Evolutionary conservation across 306 rosid genomes (phyloP).

Genomic region (Dryas alaskensis): DNA sequence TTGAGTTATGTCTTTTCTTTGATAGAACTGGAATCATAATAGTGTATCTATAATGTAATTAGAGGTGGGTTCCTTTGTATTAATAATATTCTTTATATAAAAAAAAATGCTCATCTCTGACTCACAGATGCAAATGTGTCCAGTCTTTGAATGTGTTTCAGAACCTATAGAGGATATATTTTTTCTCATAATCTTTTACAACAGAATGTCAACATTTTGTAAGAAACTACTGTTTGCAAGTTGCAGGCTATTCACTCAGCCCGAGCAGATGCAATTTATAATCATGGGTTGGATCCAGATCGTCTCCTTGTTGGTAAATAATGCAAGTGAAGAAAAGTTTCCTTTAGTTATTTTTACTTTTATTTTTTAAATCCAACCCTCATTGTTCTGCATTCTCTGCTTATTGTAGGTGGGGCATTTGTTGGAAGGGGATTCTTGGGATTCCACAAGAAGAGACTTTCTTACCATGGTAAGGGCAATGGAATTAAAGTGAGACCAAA

Average conservation of each 20-base stretch:
- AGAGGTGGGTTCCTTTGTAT: no score
- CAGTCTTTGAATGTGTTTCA: neutral
- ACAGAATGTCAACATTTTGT: neutral
- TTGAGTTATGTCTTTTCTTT: no score
- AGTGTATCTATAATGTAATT: no score
- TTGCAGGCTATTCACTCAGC: constrained; percentile 87
- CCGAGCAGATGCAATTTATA: constrained; percentile 81
- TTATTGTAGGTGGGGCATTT: constrained; percentile 68
- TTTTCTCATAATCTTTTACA: neutral
- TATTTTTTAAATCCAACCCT: constrained; percentile 4
- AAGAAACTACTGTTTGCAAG: constrained; percentile 43
- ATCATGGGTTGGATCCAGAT: constrained; percentile 80
- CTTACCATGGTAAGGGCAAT: constrained; percentile 47
- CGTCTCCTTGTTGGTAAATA: constrained; percentile 78
- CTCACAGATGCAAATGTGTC: neutral
- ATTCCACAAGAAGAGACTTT: constrained; percentile 36
- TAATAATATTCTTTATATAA: no score
- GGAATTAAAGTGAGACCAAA: constrained; percentile 59
- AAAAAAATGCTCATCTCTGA: neutral
- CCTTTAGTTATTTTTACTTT: neutral
- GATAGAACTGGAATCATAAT: no score
- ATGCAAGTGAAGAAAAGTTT: constrained; percentile 9
- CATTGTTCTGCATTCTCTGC: constrained; percentile 11
- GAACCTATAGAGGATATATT: neutral
- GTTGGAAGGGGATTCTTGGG: constrained; percentile 65